Conservation (phyloP, 192 early-diverging fungal genomes). For the Coemansia sp. region DNA sequence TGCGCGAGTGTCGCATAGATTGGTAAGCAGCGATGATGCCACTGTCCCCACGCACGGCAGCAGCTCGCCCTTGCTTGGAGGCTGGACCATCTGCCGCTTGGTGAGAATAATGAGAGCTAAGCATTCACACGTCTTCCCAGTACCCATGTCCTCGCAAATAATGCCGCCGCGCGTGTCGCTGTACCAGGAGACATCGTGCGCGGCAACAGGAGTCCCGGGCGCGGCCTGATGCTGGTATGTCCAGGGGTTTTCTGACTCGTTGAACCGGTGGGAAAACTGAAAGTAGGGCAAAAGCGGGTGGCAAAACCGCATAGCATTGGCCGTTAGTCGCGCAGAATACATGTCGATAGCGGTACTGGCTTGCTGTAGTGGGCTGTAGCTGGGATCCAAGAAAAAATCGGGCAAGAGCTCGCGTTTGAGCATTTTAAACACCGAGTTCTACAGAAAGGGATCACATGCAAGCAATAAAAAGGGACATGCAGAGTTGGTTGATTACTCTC, state of each 20-base stretch:
- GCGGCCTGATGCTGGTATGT: constrained; percentile 9
- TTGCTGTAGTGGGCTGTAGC: constrained; percentile 29
- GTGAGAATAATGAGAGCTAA: constrained; percentile 63
- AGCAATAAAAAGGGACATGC: neutral
- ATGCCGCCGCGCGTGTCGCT: constrained; percentile 59
- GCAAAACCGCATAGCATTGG: neutral
- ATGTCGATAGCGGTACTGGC: constrained; percentile 10
- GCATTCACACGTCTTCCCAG: constrained; percentile 73
- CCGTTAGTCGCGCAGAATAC: neutral
- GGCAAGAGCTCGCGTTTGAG: constrained; percentile 63
- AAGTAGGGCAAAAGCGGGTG: constrained; percentile 40
- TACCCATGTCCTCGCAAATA: constrained; percentile 89
- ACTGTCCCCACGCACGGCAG: constrained; percentile 39
- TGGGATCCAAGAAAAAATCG: constrained; percentile 52
- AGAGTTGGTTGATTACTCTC: neutral
- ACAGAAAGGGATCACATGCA: neutral
- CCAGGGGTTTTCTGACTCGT: constrained; percentile 29
- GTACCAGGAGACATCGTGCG: constrained; percentile 38
- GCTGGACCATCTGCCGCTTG: constrained; percentile 52
- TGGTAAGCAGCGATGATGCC: constrained; percentile 20
- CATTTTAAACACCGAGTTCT: constrained; percentile 68
- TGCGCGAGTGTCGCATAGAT: neutral
- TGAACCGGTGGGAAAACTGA: constrained; percentile 33
- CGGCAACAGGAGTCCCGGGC: constrained; percentile 29
- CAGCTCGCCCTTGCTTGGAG: constrained; percentile 32